phyloP scores from a whole-genome alignment of 1,284 basidiomycete species.

The Paramarasmius palmivorus region DNA sequence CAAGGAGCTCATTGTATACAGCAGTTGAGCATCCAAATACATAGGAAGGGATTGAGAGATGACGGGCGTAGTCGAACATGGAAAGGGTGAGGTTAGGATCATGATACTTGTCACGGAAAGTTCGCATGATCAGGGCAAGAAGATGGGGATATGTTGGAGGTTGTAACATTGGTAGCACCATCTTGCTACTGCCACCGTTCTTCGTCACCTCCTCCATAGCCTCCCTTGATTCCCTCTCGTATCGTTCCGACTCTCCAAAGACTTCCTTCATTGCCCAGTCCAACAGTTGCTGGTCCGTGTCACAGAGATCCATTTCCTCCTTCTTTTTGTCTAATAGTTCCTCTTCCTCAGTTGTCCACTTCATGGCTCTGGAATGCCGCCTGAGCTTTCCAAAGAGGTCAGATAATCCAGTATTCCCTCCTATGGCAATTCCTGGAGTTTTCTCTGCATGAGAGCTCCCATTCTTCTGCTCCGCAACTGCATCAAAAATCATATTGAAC shows the following conservation, averaged over 20 bases:
- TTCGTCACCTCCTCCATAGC: constrained; percentile 30
- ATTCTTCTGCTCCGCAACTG: constrained; percentile 37
- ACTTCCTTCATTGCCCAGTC: constrained; percentile 76
- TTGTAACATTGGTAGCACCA: constrained; percentile 42
- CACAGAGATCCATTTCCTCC: constrained; percentile 73
- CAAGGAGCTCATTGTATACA: constrained; percentile 84
- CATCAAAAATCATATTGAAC: constrained; percentile 70
- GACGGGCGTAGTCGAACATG: constrained; percentile 77
- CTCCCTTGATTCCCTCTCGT: constrained; percentile 46
- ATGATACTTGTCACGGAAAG: constrained; percentile 73
- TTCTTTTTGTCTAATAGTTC: constrained; percentile 72
- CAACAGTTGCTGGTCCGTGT: constrained; percentile 71
- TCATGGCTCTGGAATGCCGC: constrained; percentile 44
- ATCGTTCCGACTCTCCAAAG: constrained; percentile 57
- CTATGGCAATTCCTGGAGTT: constrained; percentile 25
- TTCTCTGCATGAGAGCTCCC: background rate
- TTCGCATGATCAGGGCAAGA: constrained; percentile 72
- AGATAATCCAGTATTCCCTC: constrained; percentile 29
- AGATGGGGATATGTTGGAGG: constrained; percentile 72
- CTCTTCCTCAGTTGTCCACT: constrained; percentile 53
- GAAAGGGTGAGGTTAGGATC: constrained; percentile 84
- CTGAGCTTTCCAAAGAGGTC: constrained; percentile 51
- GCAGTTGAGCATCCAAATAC: constrained; percentile 84
- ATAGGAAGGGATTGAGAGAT: constrained; percentile 74
- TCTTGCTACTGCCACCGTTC: constrained; percentile 14